Conservation (phyloP, 169 alveolate genomes). For the Babesia ovata region DNA sequence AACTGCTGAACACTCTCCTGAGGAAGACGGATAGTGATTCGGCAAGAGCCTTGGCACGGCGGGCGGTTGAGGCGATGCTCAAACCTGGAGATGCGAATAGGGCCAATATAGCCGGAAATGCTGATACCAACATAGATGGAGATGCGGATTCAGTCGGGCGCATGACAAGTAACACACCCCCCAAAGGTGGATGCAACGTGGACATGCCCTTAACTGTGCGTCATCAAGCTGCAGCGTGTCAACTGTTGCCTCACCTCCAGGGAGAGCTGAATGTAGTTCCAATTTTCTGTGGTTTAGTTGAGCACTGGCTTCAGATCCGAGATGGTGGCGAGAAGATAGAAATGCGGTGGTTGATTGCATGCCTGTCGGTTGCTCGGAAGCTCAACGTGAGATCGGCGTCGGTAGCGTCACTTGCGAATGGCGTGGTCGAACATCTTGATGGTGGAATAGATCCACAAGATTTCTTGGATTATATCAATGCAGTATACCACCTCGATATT, state of each 20-base stretch:
- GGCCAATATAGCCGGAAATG: background rate
- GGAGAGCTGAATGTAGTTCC: slow-evolving; percentile 1
- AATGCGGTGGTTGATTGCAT: background rate
- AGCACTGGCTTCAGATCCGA: background rate
- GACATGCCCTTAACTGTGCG: background rate
- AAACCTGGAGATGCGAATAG: background rate
- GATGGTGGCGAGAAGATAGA: background rate
- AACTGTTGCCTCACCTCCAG: slow-evolving; percentile 24
- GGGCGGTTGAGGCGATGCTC: background rate
- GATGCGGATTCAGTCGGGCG: too few relatives aligned
- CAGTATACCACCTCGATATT: slow-evolving; percentile 26
- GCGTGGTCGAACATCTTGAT: background rate
- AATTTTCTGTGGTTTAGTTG: background rate
- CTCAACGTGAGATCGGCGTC: slow-evolving; percentile 7
- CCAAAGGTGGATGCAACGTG: background rate
- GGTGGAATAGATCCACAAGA: background rate
- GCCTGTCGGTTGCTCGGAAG: slow-evolving; percentile 30
- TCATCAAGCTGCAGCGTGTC: slow-evolving; percentile 6
- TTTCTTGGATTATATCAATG: slow-evolving; percentile 26
- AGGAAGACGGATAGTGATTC: background rate
- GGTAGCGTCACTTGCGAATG: background rate
- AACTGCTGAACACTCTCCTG: background rate
- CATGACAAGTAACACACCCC: background rate
- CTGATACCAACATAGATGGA: background rate
- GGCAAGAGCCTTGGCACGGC: background rate